Base-by-base conservation (phyloP, 2,329 filamentous ascomycete genomes). In the Decorospora gaudefroyi region DNA sequence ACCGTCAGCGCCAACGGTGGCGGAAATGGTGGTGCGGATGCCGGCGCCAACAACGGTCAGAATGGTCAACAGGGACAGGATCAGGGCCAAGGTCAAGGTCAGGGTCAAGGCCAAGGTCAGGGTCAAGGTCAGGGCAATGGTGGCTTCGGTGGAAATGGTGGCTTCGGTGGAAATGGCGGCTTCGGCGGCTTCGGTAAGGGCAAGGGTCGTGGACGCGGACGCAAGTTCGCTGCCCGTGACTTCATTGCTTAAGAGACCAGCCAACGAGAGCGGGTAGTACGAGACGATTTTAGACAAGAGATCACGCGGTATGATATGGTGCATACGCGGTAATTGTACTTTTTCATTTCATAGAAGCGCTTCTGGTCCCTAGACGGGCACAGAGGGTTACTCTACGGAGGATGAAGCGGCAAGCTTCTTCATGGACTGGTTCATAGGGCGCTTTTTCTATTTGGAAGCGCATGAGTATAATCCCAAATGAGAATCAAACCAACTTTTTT, bases 1-100 rank as follows among this genome's bases (percentile, higher is more conserved):
- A 73, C 69, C 32, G 75, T 80, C 25, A 49, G 30, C 15, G 44
- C 25, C 8, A 44, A 28, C n/a, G 36, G 37, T 6, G 48, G 51
- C 8, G 39, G 46, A 18, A 53, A 55, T 28, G 48, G 51, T 13
- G 35, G 42, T 22, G 32, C 27, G 10, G 41, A 46, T 33, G 41
- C 54, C n/a, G 42, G 39, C 4, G 12, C 35, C 3, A 44, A 55
- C 22, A 48, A 39, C 13, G 35, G 25, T 6, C 10, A 23, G 4
- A 31, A 41, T 18, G 12, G 12, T 12, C 26, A 22, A 27, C 4
- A n/a, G 5, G 31, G 11, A 13, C 16, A 33, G 22, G 32, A n/a
- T n/a, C n/a, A n/a, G n/a, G n/a, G n/a, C n/a, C n/a, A 38, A 23
- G 37, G 23, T 15, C 43, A 46, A 37, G 35, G 32, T n/a, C 46